These are phyloP conservation scores for Blastomyces percursus DNA, from an alignment of 2,329 filamentous ascomycete species.

Conservation along the genomic window DNA sequence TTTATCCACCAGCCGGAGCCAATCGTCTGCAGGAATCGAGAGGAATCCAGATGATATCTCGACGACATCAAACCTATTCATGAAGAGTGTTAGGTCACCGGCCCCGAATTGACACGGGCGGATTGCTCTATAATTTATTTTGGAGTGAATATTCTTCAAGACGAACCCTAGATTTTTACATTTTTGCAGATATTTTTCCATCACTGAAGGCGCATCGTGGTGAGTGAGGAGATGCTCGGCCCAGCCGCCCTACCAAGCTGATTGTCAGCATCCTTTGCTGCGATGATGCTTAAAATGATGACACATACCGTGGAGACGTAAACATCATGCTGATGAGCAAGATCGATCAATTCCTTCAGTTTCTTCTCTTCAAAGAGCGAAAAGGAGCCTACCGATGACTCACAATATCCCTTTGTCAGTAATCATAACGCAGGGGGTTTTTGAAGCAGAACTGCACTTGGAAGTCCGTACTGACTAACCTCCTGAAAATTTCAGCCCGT, in stretches of 20 bases:
- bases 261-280: background rate
- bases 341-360: constrained; percentile 39
- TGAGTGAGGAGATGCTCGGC: constrained; percentile 45
- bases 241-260: constrained; percentile 38
- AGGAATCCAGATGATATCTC: constrained; percentile 46
- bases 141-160: background rate
- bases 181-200: constrained; percentile 43
- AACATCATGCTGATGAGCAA: constrained; percentile 40
- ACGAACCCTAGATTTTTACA: constrained; percentile 42
- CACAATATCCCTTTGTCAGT: background rate
- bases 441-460: too few species aligned
- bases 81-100: too few species aligned
- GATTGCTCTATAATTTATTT: too few species aligned
- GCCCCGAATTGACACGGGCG: too few species aligned
- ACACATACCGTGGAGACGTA: constrained; percentile 42
- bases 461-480: constrained; percentile 16
- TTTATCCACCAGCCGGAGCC: constrained; percentile 42
- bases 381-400: constrained; percentile 34
- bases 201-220: constrained; percentile 33
- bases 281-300: background rate
- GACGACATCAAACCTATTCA: constrained; percentile 41
- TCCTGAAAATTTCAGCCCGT: constrained; percentile 47
- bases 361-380: constrained; percentile 39
- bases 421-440: background rate
- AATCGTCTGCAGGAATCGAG: constrained; percentile 44